Evolutionary conservation across 2,329 filamentous ascomycete species (phyloP), one percentile per base, ranked within the genome.

Genomic region (Talaromyces sp.): DNA sequence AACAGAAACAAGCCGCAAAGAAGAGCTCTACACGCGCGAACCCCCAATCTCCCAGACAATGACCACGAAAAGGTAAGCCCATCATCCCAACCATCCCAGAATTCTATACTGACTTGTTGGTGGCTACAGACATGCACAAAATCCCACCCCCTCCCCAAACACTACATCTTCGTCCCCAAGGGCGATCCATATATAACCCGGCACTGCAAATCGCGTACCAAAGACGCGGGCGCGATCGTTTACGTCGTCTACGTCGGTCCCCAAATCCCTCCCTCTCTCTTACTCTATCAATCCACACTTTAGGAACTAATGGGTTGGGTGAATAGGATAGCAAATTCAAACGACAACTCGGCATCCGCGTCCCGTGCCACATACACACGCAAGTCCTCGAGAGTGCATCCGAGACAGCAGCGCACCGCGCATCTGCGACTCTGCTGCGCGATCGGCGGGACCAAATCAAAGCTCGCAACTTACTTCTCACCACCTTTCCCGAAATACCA

Each of bases 171-270:
- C 64, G 78, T 81, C 5, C 74, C 74, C 31, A 80, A 77, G 68
- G 80, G 79, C 13, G 71, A 81, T 65, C 71, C 77, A 31, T 82
- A 80, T 67, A 69, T 81, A 17, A 81, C 79, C n/a, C 73, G 78
- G 15, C 71, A 80, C 63, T 81, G 79, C 62, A 76, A 78, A 25
- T 69, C 65, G 34, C 72, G 72, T 29, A 79, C 77, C 11, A 78
- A 77, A 63, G 72, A 74, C 43, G 69, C 71, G 5, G 59, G 67
- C 5, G 68, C 67, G 31, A 64, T 69, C 8, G 75, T 80, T 22
- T 80, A 78, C 58, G 70, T 74, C 3, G 74, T 80, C 64, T 79
- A 76, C 58, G 78, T 80, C 67, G 71, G 74, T 67, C 29, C 8
- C 22, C 13, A n/a, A n/a, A n/a, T n/a, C n/a, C n/a, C n/a, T n/a